Evolutionary conservation across 2,329 filamentous ascomycete species (phyloP), one percentile per base, ranked within the genome.

Genomic region (Neopestalotiopsis sp.): DNA sequence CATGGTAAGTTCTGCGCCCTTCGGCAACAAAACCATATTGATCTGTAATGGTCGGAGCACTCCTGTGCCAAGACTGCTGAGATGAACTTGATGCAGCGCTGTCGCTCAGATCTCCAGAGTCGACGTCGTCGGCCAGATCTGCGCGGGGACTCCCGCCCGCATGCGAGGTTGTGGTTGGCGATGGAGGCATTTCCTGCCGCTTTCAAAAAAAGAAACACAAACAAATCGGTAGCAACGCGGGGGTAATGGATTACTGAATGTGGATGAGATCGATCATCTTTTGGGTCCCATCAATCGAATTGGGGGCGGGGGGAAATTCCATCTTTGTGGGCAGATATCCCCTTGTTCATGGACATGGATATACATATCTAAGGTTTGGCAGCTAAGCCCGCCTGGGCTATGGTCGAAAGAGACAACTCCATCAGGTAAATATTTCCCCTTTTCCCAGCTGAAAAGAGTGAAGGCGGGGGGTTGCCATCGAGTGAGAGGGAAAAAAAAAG

Each of bases 361-460:
- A 53, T 53, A 53, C 45, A 53, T 53, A 53, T 53, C 45, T 53
- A 53, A 53, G 45, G 45, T 53, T 53, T 53, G 45, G 45, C 45
- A 53, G 45, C 45, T 53, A 53, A 53, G 45, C 45, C 45, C 45
- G 45, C 45, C 45, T 53, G 45, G 45, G 45, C 17, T n/a, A 17
- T 53, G 45, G 45, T 53, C 20, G 7, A 53, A 20, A 17, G 20
- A 20, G 14, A 53, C 24, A 17, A 24, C 45, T 53, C 45, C 45
- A 53, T 53, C 45, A 53, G 45, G 17, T 13, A 53, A 53, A 20
- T 20, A 20, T 53, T 17, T 53, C 45, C 45, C 45, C 45, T 17
- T 53, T 53, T 53, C 45, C 45, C 45, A 17, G 34, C 34, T 38
- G 34, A 38, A 38, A 28, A 38, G 34, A 38, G 45, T 53, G 45